Evolutionary conservation across 208 protist species (phyloP).

Genomic region (Wallacemonas sp.): DNA sequence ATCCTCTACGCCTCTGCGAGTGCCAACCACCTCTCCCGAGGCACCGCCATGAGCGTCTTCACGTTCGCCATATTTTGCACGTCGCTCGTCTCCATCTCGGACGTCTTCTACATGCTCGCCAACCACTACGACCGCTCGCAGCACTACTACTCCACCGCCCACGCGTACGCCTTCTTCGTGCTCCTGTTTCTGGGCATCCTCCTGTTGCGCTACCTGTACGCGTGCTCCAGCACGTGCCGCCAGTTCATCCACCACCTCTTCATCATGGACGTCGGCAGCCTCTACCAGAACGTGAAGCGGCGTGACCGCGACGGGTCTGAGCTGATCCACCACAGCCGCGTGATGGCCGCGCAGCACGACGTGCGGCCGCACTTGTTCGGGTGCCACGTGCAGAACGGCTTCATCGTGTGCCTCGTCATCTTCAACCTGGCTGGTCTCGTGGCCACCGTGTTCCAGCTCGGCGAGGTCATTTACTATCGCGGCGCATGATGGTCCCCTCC

Average conservation of each 20-base stretch:
- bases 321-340: slow-evolving; percentile 51
- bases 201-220: slow-evolving; percentile 62
- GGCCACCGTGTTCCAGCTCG: slow-evolving; percentile 42
- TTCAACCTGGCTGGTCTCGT: slow-evolving; percentile 40
- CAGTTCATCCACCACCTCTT: slow-evolving; percentile 60
- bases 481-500: background rate
- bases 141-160: slow-evolving; percentile 49
- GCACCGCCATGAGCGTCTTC: slow-evolving; percentile 57
- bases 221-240: slow-evolving; percentile 30
- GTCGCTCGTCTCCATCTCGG: slow-evolving; percentile 39
- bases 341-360: slow-evolving; percentile 41
- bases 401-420: slow-evolving; percentile 28
- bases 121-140: slow-evolving; percentile 20
- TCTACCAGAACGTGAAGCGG: slow-evolving; percentile 61
- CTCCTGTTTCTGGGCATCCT: slow-evolving; percentile 56
- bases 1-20: slow-evolving; percentile 71
- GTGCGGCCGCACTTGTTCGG: slow-evolving; percentile 54
- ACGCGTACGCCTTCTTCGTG: slow-evolving; percentile 63
- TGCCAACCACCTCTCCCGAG: slow-evolving; percentile 67
- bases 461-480: slow-evolving; percentile 32
- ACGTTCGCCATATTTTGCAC: slow-evolving; percentile 44
- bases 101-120: slow-evolving; percentile 44
- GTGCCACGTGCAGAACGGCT: slow-evolving; percentile 24
- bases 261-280: slow-evolving; percentile 64
- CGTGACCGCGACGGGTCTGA: slow-evolving; percentile 36